Conservation (phyloP, 202 grass and related monocot species). For the Zizania palustris region DNA sequence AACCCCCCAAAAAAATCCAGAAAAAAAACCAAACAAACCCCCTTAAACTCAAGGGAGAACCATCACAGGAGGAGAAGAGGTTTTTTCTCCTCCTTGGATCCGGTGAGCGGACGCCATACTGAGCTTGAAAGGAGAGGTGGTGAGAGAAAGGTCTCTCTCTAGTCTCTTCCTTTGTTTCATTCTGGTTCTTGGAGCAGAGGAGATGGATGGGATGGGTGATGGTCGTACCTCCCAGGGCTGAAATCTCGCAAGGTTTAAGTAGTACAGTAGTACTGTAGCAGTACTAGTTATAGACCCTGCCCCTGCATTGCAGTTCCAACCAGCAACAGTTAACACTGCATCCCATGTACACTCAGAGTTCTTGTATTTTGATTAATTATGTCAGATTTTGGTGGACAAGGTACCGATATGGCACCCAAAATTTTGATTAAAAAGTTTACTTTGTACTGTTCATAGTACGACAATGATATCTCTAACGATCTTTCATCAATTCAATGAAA, state of each 20-base stretch:
- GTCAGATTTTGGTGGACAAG: conserved; percentile 37
- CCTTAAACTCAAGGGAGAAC: background rate
- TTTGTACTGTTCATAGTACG: conserved; percentile 18
- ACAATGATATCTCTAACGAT: background rate
- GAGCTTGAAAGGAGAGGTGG: conserved; percentile 28
- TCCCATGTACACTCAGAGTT: background rate
- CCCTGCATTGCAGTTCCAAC: conserved; percentile 44
- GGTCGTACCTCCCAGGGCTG: conserved; percentile 44
- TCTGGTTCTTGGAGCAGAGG: conserved; percentile 45
- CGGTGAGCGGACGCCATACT: conserved; percentile 48
- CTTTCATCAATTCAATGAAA: conserved; percentile 25
- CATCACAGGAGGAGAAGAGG: background rate
- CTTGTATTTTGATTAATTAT: conserved; percentile 14
- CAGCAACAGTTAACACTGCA: conserved; percentile 40
- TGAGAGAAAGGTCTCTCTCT: conserved; percentile 38
- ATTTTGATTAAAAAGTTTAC: background rate
- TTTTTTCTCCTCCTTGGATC: conserved; percentile 47
- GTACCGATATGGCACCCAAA: conserved; percentile 30
- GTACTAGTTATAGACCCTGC: conserved; percentile 32
- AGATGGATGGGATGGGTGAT: conserved; percentile 46
- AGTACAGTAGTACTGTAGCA: background rate
- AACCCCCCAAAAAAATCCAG: background rate
- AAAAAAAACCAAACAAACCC: conserved; percentile 40
- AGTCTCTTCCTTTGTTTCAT: conserved; percentile 3
- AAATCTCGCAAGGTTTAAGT: conserved; percentile 29